Conservation (phyloP, 805 yeast species). For the Ogataea pignaliae region DNA sequence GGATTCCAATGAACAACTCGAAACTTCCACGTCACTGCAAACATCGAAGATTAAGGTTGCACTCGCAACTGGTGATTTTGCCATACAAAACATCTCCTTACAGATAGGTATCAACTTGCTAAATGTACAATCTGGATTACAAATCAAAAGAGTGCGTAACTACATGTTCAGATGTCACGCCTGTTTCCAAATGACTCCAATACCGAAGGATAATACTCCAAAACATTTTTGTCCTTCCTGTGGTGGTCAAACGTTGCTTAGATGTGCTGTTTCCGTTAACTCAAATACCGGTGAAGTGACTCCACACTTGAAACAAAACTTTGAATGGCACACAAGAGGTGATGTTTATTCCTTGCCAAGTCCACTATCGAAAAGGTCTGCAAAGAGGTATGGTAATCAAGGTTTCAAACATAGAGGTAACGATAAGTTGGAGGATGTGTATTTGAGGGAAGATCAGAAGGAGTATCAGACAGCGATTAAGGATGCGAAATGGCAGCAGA, state of each 20-base stretch:
- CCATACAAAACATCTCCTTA: constrained; percentile 91
- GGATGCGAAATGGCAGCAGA: constrained; percentile 81
- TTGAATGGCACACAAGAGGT: constrained; percentile 93
- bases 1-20: constrained; percentile 62
- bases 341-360: constrained; percentile 75
- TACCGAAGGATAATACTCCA: constrained; percentile 70
- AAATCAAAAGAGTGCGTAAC: constrained; percentile 79
- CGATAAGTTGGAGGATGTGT: constrained; percentile 47
- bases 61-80: constrained; percentile 92
- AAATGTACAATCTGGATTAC: constrained; percentile 79
- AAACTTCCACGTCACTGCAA: constrained; percentile 24
- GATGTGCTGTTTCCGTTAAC: constrained; percentile 88
- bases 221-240: constrained; percentile 92
- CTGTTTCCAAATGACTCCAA: constrained; percentile 78
- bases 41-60: constrained; percentile 60
- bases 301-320: constrained; percentile 85
- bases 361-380: constrained; percentile 79
- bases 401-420: constrained; percentile 69
- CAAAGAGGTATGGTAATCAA: constrained; percentile 69
- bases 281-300: constrained; percentile 73
- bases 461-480: constrained; percentile 87
- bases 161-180: constrained; percentile 98
- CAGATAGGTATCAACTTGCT: constrained; percentile 86
- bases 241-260: constrained; percentile 86
- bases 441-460: constrained; percentile 88